Evolutionary conservation across 805 yeast genomes (phyloP).

Genomic region (Kazachstania psychrophila): DNA sequence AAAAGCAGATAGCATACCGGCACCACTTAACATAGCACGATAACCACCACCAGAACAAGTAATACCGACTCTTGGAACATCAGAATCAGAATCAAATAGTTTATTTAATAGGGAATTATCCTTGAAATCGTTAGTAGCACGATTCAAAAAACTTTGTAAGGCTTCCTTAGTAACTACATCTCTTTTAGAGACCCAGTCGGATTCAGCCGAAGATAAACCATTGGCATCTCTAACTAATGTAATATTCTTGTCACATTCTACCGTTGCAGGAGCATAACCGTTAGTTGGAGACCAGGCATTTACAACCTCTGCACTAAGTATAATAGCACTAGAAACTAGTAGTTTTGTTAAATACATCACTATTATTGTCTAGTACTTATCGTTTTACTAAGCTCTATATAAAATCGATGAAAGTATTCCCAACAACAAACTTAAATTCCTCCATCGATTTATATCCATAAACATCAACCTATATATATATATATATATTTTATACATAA

Average conservation of each 20-base stretch:
- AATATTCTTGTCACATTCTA: conserved; percentile 40
- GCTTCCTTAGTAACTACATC: conserved; percentile 36
- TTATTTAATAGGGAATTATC: conserved; percentile 11
- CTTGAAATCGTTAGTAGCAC: conserved; percentile 28
- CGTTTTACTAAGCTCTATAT: no score
- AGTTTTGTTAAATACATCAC: no score
- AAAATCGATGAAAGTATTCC: no score
- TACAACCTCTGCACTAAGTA: conserved; percentile 2
- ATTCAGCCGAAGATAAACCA: conserved; percentile 37
- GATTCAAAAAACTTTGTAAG: conserved; percentile 37
- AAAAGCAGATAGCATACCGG: conserved; percentile 78
- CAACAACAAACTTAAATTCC: no score
- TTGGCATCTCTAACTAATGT: conserved; percentile 39
- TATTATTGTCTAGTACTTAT: no score
- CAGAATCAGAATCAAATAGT: conserved; percentile 20
- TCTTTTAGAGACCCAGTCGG: conserved; percentile 41
- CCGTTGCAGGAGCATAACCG: conserved; percentile 50
- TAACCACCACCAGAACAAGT: conserved; percentile 86
- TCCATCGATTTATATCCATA: no score
- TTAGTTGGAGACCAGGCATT: conserved; percentile 35
- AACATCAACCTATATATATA: no score
- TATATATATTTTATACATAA: no score
- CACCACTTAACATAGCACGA: conserved; percentile 79
- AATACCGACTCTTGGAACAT: conserved; percentile 40
- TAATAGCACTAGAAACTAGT: no score